These are phyloP conservation scores for Alnus rubra DNA, from an alignment of 306 rosid species.

Conservation along the genomic window DNA sequence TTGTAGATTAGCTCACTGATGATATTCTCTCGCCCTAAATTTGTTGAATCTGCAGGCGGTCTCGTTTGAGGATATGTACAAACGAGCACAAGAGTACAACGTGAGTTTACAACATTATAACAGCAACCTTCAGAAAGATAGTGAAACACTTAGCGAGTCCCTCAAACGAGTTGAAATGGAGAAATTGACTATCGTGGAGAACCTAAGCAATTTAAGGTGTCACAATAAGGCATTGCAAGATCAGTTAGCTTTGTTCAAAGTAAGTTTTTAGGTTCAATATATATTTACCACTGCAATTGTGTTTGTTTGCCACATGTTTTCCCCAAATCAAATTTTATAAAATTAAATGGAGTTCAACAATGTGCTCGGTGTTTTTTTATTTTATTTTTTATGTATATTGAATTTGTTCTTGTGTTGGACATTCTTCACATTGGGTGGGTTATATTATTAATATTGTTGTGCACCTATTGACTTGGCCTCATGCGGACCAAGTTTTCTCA, in stretches of 20 bases:
- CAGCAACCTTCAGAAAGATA: slow-evolving; percentile 75
- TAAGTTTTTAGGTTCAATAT: slow-evolving; percentile 29
- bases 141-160: slow-evolving; percentile 61
- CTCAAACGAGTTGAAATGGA: slow-evolving; percentile 73
- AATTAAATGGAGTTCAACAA: slow-evolving; percentile 2
- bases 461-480: neutral
- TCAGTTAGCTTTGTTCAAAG: slow-evolving; percentile 64
- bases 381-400: neutral
- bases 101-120: slow-evolving; percentile 83
- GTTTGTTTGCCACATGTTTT: slow-evolving; percentile 3
- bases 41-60: slow-evolving; percentile 52
- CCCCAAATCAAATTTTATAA: neutral
- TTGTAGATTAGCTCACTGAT: neutral
- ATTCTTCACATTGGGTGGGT: slow-evolving; percentile 15
- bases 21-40: neutral
- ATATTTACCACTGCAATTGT: neutral
- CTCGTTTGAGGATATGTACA: slow-evolving; percentile 74
- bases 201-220: slow-evolving; percentile 68
- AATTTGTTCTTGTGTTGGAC: slow-evolving; percentile 3
- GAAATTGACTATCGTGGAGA: slow-evolving; percentile 75
- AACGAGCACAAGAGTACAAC: slow-evolving; percentile 82
- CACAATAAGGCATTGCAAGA: slow-evolving; percentile 82
- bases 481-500: neutral
- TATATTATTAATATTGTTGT: neutral
- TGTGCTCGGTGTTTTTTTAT: neutral